These are phyloP conservation scores for Stylonectria norvegica DNA, from an alignment of 2,329 filamentous ascomycete genomes.

Conservation along the genomic window DNA sequence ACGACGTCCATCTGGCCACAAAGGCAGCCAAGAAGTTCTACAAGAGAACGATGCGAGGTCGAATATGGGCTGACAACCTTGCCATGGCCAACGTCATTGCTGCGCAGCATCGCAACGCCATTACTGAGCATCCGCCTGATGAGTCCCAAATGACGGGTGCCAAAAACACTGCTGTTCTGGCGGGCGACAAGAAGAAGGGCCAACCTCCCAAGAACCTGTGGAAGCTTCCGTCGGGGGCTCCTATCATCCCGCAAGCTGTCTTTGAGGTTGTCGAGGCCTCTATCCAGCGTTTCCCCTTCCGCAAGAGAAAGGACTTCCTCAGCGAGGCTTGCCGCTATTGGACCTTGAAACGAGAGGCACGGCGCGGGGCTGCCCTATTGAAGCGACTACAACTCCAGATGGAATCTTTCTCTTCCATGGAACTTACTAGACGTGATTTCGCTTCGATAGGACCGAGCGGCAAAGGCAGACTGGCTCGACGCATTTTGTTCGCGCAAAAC, in stretches of 20 bases:
- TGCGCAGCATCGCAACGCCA: constrained; percentile 62
- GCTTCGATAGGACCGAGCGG: constrained; percentile 89
- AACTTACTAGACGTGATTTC: constrained; percentile 92
- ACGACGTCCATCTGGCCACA: constrained; percentile 76
- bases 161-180: constrained; percentile 71
- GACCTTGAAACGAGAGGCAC: constrained; percentile 92
- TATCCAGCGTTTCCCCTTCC: constrained; percentile 72
- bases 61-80: constrained; percentile 90
- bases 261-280: constrained; percentile 83
- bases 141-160: constrained; percentile 81
- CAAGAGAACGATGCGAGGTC: constrained; percentile 80
- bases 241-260: constrained; percentile 85
- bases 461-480: constrained; percentile 69
- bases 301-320: constrained; percentile 87
- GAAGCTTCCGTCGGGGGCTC: constrained; percentile 91
- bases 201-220: constrained; percentile 51
- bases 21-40: constrained; percentile 85
- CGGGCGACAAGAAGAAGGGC: constrained; percentile 71
- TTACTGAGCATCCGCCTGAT: constrained; percentile 69
- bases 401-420: constrained; percentile 96
- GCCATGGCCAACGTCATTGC: constrained; percentile 76
- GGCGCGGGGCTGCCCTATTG: constrained; percentile 83
- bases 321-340: constrained; percentile 95
- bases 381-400: constrained; percentile 93
- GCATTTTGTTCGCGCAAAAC: constrained; percentile 82